phyloP scores from a whole-genome alignment of 2,329 filamentous ascomycete genomes.

The Phymatotrichopsis omnivora region DNA sequence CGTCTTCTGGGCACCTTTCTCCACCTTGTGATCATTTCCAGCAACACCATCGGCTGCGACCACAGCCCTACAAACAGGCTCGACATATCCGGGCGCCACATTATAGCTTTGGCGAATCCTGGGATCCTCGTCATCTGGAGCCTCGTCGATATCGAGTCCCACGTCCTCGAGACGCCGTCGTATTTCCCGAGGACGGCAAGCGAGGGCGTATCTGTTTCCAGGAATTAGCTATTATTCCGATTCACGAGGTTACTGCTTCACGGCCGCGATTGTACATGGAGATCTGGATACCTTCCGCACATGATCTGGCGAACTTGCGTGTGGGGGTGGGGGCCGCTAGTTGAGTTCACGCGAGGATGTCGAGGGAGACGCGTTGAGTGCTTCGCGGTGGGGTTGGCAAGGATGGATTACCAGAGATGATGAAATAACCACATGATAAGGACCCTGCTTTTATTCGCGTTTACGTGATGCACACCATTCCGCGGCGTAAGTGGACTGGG shows the following conservation, averaged over 20 bases:
- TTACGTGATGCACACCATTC: too few species aligned
- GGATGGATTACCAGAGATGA: too few species aligned
- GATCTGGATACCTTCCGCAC: slow-evolving; percentile 10
- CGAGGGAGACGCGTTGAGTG: not conserved
- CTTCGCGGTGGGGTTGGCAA: not conserved
- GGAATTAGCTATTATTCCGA: not conserved
- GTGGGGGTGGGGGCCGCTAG: not conserved
- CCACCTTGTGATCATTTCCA: slow-evolving; percentile 25
- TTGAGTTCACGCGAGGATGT: too few species aligned
- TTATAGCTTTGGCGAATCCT: slow-evolving; percentile 67
- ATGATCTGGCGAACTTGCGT: slow-evolving; percentile 1
- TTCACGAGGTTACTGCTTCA: not conserved
- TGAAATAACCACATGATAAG: too few species aligned
- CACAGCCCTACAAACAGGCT: slow-evolving; percentile 75
- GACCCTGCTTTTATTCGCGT: too few species aligned
- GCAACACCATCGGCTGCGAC: slow-evolving; percentile 36
- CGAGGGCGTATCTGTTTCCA: slow-evolving; percentile 24
- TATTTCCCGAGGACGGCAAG: slow-evolving; percentile 12
- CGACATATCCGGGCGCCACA: slow-evolving; percentile 78
- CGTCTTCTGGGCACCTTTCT: slow-evolving; percentile 30
- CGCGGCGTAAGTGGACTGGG: too few species aligned
- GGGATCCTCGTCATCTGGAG: not conserved
- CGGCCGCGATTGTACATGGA: not conserved
- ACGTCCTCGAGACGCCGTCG: slow-evolving; percentile 6
- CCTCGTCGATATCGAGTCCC: slow-evolving; percentile 17